Conservation (phyloP, 164 flowering plant genomes). For the Hamamelis virginiana region DNA sequence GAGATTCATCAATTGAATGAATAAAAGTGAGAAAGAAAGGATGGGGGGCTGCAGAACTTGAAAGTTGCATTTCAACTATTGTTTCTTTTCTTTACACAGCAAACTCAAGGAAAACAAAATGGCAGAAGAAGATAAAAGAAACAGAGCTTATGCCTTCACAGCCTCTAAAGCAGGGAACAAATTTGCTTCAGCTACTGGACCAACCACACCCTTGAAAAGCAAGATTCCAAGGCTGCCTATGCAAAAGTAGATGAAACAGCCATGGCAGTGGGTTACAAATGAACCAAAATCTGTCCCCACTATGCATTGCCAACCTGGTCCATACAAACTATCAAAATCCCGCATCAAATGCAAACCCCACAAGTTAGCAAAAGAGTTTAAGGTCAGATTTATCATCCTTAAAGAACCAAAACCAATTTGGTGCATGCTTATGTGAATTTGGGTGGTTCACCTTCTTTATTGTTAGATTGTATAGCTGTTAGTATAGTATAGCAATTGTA, state of each 20-base stretch:
- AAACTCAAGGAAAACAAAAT: background rate
- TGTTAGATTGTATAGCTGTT: too few relatives aligned
- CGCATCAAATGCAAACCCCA: conserved; percentile 18
- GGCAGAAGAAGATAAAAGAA: too few relatives aligned
- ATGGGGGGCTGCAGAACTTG: too few relatives aligned
- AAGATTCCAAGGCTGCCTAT: conserved; percentile 49
- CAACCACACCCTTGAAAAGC: conserved; percentile 45
- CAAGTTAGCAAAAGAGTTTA: background rate
- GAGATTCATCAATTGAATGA: too few relatives aligned
- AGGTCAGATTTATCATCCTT: background rate
- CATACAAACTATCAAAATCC: conserved; percentile 28
- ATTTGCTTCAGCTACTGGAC: conserved; percentile 17
- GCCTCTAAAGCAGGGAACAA: conserved; percentile 21
- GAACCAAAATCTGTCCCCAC: too few relatives aligned
- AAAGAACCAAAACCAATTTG: background rate
- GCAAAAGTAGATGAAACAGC: conserved; percentile 50
- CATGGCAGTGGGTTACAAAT: conserved; percentile 52
- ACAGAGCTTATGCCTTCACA: conserved; percentile 26
- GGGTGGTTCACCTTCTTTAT: conserved; percentile 35
- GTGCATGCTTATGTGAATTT: background rate
- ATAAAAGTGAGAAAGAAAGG: too few relatives aligned
- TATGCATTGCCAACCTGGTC: conserved; percentile 23
- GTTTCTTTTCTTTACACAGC: too few relatives aligned
- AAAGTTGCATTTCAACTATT: too few relatives aligned
- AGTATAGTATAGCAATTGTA: too few relatives aligned